Conservation (phyloP, 2,329 filamentous ascomycete species). For the Verticillium dahliae region DNA sequence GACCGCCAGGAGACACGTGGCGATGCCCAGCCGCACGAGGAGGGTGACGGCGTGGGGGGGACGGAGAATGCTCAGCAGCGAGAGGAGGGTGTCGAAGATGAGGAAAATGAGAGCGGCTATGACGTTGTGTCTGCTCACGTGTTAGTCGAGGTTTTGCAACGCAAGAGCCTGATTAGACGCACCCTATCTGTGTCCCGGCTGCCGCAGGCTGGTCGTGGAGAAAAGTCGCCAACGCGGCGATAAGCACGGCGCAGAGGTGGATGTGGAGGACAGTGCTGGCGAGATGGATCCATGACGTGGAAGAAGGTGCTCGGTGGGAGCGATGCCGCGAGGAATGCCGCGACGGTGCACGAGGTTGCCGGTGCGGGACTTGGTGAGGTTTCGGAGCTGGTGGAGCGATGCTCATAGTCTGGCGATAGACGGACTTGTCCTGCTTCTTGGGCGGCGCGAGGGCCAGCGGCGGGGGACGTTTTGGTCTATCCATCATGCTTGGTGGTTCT, state of each 20-base stretch:
- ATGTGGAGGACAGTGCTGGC: constrained; percentile 22
- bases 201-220: constrained; percentile 18
- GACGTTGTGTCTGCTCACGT: constrained; percentile 17
- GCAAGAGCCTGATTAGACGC: not conserved
- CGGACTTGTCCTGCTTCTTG: not conserved
- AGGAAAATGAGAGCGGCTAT: constrained; percentile 23
- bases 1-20: constrained; percentile 24
- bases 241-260: constrained; percentile 20
- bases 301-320: not conserved
- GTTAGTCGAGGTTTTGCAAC: not conserved
- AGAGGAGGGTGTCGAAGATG: constrained; percentile 25
- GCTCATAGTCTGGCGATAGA: not conserved
- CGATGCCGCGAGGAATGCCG: not conserved
- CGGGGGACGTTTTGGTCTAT: constrained; percentile 21
- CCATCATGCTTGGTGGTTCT: constrained; percentile 15
- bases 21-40: constrained; percentile 20
- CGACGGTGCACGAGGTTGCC: constrained; percentile 6
- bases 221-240: constrained; percentile 24
- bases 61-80: constrained; percentile 24
- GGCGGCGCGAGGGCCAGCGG: constrained; percentile 24
- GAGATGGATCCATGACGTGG: constrained; percentile 15
- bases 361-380: constrained; percentile 1
- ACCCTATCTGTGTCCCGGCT: constrained; percentile 9
- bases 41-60: constrained; percentile 25
- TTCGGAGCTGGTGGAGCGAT: constrained; percentile 1